A percentile compares a stretch with the other conserved stretches of the same genome.
phyloP scores from a whole-genome alignment of 495 filamentous ascomycete species.

The Talaromyces trachyspermus region DNA sequence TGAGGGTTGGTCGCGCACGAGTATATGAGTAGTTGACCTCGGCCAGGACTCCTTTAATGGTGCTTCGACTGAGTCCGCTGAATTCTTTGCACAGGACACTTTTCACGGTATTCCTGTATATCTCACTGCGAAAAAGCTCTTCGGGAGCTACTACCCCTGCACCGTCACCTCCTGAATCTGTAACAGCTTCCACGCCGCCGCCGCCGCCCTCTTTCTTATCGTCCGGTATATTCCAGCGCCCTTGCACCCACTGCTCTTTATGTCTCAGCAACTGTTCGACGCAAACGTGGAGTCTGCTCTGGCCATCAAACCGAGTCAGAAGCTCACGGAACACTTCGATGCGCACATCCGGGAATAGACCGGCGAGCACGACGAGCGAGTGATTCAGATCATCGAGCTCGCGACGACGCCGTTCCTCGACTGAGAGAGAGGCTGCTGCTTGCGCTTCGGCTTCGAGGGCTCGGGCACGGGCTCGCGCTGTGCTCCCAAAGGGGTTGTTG shows the following conservation, averaged over 20 bases:
- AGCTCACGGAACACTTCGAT: constrained; percentile 91
- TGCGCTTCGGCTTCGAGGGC: constrained; percentile 11
- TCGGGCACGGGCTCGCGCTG: constrained; percentile 29
- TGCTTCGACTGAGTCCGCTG: constrained; percentile 66
- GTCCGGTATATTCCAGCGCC: constrained; percentile 54
- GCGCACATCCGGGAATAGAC: constrained; percentile 79
- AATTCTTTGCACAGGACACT: constrained; percentile 65
- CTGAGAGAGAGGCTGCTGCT: constrained; percentile 4
- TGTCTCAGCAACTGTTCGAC: constrained; percentile 79
- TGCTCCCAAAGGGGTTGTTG: constrained; percentile 37
- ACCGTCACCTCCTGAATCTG: constrained; percentile 8
- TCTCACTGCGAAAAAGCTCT: constrained; percentile 65
- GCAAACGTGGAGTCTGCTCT: constrained; percentile 77
- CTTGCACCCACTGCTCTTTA: constrained; percentile 64
- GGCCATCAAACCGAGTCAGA: constrained; percentile 69
- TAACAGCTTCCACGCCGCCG: constrained; percentile 4
- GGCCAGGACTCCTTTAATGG: constrained; percentile 81
- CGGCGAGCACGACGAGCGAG: constrained; percentile 60
- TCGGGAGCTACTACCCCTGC: constrained; percentile 46
- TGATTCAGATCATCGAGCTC: constrained; percentile 66
- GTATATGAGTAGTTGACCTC: constrained; percentile 86
- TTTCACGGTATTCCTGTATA: constrained; percentile 68
- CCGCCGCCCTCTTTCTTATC: constrained; percentile 11
- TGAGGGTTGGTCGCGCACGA: constrained; percentile 65
- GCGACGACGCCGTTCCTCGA: constrained; percentile 25